Percentiles rank a stretch among this genome's conserved stretches.
Conservation (phyloP, 768 basidiomycete species). For the Russula foetens region DNA sequence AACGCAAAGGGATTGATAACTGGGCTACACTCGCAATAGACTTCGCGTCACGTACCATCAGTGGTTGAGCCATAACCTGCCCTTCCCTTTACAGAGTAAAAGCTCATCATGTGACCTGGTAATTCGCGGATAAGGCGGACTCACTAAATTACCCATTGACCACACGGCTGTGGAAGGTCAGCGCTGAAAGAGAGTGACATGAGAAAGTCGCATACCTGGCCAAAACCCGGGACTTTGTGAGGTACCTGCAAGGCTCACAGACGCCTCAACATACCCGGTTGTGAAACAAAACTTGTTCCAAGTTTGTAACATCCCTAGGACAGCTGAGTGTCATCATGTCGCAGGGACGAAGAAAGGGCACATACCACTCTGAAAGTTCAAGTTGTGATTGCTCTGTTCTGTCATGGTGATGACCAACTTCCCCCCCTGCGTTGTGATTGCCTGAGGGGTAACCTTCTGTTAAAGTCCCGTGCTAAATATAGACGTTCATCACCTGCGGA, state of each 20-base stretch:
- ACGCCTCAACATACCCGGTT: constrained; percentile 83
- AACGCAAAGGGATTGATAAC: not conserved
- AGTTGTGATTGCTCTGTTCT: constrained; percentile 59
- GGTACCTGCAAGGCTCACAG: constrained; percentile 65
- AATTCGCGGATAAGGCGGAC: constrained; percentile 15
- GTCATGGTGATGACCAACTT: constrained; percentile 75
- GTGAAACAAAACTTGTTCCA: constrained; percentile 98
- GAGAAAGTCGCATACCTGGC: constrained; percentile 52
- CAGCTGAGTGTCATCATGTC: not conserved
- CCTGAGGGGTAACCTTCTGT: constrained; percentile 27
- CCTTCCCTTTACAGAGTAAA: constrained; percentile 45
- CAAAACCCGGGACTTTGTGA: constrained; percentile 62
- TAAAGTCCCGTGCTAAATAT: not conserved
- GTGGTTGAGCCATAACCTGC: constrained; percentile 88
- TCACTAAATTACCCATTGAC: constrained; percentile 66
- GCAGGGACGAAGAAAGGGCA: not conserved
- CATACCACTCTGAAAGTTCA: constrained; percentile 79
- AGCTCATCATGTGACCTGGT: not conserved
- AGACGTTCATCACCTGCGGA: constrained; percentile 41
- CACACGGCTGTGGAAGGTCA: constrained; percentile 40
- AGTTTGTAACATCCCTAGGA: constrained; percentile 50
- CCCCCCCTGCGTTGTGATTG: constrained; percentile 68
- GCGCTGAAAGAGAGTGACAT: not conserved
- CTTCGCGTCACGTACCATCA: constrained; percentile 42
- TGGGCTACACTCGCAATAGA: not conserved